These are phyloP conservation scores for Globisporangium apiculatum DNA, from an alignment of 352 stramenopile genomes.

Conservation along the genomic window DNA sequence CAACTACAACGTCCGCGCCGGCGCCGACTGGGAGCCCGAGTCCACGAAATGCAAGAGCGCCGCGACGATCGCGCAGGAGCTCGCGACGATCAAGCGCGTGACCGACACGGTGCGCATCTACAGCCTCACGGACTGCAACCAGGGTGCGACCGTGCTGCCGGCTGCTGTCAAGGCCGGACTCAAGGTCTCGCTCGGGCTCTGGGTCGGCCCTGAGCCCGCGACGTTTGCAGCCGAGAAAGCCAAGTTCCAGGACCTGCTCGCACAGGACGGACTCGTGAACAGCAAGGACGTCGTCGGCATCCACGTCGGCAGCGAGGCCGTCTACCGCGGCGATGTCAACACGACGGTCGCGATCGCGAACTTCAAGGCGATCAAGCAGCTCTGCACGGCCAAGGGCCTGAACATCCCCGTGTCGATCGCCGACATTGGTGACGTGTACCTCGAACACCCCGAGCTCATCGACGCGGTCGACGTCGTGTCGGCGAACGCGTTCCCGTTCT, in stretches of 20 bases:
- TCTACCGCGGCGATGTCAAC: constrained; percentile 62
- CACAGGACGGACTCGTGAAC: constrained; percentile 11
- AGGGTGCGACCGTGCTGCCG: constrained; percentile 30
- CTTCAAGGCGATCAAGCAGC: constrained; percentile 32
- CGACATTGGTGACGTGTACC: constrained; percentile 60
- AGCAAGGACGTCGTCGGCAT: constrained; percentile 33
- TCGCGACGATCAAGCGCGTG: constrained; percentile 30
- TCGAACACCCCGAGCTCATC: constrained; percentile 34
- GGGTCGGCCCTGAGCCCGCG: constrained; percentile 27
- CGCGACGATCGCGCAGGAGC: constrained; percentile 27
- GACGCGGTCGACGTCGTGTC: constrained; percentile 45
- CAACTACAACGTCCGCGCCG: constrained; percentile 61
- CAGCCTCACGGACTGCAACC: constrained; percentile 53
- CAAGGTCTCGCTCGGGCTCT: constrained; percentile 51
- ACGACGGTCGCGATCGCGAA: constrained; percentile 25
- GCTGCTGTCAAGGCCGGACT: constrained; percentile 38
- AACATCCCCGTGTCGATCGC: constrained; percentile 55
- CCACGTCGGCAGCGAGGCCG: constrained; percentile 60
- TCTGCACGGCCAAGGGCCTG: constrained; percentile 15
- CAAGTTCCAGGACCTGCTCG: constrained; percentile 29
- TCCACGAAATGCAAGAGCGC: constrained; percentile 42
- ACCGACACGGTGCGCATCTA: constrained; percentile 35
- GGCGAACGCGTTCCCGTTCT: constrained; percentile 64
- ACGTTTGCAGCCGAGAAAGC: constrained; percentile 37
- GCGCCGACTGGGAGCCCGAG: constrained; percentile 36